phyloP scores from a whole-genome alignment of 768 basidiomycete species.

The Boletus bicolor region DNA sequence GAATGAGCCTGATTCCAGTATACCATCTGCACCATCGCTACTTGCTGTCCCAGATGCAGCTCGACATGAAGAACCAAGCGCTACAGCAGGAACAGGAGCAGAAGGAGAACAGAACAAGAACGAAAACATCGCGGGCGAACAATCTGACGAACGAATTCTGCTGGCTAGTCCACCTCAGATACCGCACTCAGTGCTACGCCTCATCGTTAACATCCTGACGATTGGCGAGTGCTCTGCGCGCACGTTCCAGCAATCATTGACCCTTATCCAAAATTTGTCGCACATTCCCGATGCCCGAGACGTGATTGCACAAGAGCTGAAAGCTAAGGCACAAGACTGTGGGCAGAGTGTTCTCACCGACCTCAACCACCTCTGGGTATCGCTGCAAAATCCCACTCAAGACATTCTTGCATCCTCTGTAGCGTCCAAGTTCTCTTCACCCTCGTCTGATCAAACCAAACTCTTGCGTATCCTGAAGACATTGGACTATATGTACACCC shows the following conservation, averaged over 20 bases:
- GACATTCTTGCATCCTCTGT: slow-evolving; percentile 63
- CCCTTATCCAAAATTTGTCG: slow-evolving; percentile 90
- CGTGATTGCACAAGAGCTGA: slow-evolving; percentile 84
- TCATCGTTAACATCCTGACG: slow-evolving; percentile 97
- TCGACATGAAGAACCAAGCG: slow-evolving; percentile 14
- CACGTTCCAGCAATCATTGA: slow-evolving; percentile 93
- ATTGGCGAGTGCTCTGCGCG: slow-evolving; percentile 93
- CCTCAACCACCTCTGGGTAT: slow-evolving; percentile 68
- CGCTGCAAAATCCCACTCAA: slow-evolving; percentile 53
- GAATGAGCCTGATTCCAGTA: slow-evolving; percentile 10
- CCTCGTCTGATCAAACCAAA: slow-evolving; percentile 95
- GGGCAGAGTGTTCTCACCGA: slow-evolving; percentile 73
- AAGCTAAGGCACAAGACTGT: slow-evolving; percentile 81
- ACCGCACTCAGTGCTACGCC: slow-evolving; percentile 77
- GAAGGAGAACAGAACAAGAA: slow-evolving; percentile 24
- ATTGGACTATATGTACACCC: slow-evolving; percentile 93
- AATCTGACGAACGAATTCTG: slow-evolving; percentile 43
- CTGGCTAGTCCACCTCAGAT: slow-evolving; percentile 79
- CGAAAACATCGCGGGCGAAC: slow-evolving; percentile 17
- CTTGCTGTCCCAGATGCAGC: slow-evolving; percentile 10
- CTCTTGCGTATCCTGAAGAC: slow-evolving; percentile 93
- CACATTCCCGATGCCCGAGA: slow-evolving; percentile 86
- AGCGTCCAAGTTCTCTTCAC: slow-evolving; percentile 87
- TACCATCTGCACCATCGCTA: slow-evolving; percentile 1
- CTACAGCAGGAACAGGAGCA: slow-evolving; percentile 9